A percentile compares a stretch with the other conserved stretches of the same genome.
Evolutionary conservation across 495 filamentous ascomycete species (phyloP).

Genomic region (Annulohypoxylon moriforme): DNA sequence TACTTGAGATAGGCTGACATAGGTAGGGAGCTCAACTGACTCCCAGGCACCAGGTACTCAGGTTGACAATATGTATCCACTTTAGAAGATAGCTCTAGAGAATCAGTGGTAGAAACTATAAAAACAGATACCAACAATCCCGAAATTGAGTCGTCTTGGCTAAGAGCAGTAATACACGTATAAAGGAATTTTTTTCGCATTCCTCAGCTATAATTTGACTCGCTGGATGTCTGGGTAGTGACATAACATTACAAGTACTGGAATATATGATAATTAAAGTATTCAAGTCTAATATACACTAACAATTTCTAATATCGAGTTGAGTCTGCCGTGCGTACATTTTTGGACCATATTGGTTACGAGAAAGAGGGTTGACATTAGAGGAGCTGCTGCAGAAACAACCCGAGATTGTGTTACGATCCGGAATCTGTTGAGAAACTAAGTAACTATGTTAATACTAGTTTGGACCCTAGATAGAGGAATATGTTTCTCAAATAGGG

Average conservation of each 20-base stretch:
- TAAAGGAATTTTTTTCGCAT: background rate
- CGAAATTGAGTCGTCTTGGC: background rate
- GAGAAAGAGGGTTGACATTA: background rate
- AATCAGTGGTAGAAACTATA: background rate
- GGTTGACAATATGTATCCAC: background rate
- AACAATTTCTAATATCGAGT: no score
- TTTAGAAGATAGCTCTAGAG: background rate
- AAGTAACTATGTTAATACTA: background rate
- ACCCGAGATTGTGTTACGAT: background rate
- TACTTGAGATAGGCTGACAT: conserved; percentile 6
- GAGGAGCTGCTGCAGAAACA: background rate
- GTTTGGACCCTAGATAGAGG: no score
- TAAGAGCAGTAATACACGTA: background rate
- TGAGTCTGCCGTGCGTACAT: no score
- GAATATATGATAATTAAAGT: no score
- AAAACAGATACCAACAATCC: background rate
- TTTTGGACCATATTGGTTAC: background rate
- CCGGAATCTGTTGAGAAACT: background rate
- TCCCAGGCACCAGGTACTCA: no score
- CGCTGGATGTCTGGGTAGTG: no score
- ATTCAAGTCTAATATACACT: background rate
- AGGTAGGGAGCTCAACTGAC: conserved; percentile 3
- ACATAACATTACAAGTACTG: background rate
- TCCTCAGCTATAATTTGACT: background rate
- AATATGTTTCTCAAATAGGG: background rate